A percentile compares a stretch with the other conserved stretches of the same genome.
phyloP scores from a whole-genome alignment of 2,329 filamentous ascomycete genomes.

The Diplodia intermedia region DNA sequence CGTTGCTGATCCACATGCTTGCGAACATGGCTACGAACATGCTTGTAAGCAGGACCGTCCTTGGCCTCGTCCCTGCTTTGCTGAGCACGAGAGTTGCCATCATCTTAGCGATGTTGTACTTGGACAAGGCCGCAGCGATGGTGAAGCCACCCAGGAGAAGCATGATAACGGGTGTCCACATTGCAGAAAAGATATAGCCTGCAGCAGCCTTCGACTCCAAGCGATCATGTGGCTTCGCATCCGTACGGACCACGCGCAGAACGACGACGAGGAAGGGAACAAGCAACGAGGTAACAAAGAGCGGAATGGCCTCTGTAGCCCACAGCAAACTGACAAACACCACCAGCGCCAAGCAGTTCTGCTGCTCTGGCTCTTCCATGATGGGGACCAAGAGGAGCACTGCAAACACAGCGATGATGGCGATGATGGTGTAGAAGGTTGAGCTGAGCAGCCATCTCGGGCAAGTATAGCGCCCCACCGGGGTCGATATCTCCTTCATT shows the following conservation, averaged over 20 bases:
- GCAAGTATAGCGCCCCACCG: conserved; percentile 75
- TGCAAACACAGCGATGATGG: conserved; percentile 75
- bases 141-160: conserved; percentile 94
- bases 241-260: conserved; percentile 80
- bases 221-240: conserved; percentile 71
- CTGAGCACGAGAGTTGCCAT: conserved; percentile 95
- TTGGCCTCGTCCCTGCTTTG: conserved; percentile 90
- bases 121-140: conserved; percentile 90
- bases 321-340: conserved; percentile 93
- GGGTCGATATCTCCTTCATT: conserved; percentile 76
- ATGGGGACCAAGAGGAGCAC: conserved; percentile 78
- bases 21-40: conserved; percentile 99
- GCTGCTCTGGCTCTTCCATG: conserved; percentile 86
- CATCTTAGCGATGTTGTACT: conserved; percentile 97
- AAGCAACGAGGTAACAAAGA: conserved; percentile 93
- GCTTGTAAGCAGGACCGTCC: conserved; percentile 90
- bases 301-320: conserved; percentile 97
- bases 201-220: conserved; percentile 83
- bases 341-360: conserved; percentile 93
- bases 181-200: conserved; percentile 84
- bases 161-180: conserved; percentile 99
- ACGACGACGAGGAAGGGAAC: conserved; percentile 94
- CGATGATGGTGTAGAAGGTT: conserved; percentile 77
- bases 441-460: conserved; percentile 85
- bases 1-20: conserved; percentile 99